A percentile compares a stretch with the other conserved stretches of the same genome.
These are phyloP conservation scores for Hypomyces rosellus DNA, from an alignment of 2,329 filamentous ascomycete species.

Conservation along the genomic window DNA sequence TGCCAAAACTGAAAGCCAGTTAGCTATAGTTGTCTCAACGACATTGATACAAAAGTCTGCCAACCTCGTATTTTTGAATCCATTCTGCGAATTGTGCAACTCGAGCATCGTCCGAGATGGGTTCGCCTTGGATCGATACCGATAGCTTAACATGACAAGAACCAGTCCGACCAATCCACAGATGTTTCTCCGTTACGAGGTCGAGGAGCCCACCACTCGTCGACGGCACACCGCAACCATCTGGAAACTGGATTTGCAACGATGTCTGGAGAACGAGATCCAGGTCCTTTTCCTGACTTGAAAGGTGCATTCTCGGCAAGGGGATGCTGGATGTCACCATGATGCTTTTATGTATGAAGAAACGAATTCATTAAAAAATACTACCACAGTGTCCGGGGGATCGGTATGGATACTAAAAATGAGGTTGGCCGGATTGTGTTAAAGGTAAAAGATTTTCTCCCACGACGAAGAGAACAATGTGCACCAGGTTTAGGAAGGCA, in stretches of 20 bases:
- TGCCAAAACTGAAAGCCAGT: constrained; percentile 24
- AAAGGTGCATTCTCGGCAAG: constrained; percentile 21
- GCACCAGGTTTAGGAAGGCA: too few species aligned
- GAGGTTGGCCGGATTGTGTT: too few species aligned
- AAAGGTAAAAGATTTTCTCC: too few species aligned
- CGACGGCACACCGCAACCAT: constrained; percentile 4
- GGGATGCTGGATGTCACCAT: constrained; percentile 16
- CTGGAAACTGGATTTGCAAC: constrained; percentile 22
- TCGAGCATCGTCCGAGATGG: constrained; percentile 9
- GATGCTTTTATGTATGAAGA: too few species aligned
- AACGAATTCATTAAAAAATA: too few species aligned
- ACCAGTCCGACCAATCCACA: constrained; percentile 29
- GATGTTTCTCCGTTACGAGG: constrained; percentile 15
- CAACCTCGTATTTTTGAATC: constrained; percentile 24
- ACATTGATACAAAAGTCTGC: background rate
- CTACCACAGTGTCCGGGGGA: too few species aligned
- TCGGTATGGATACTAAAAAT: too few species aligned
- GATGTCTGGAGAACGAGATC: constrained; percentile 20
- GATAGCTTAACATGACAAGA: constrained; percentile 24
- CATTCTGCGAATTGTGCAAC: constrained; percentile 13
- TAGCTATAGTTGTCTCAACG: background rate
- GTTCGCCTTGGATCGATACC: constrained; percentile 17
- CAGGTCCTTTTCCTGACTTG: constrained; percentile 17
- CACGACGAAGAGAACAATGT: too few species aligned
- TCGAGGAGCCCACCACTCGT: constrained; percentile 20